Evolutionary conservation across 371 early-diverging fungal species (phyloP), one percentile per base, ranked within the genome.

Genomic region (Blyttiomyces sp.): DNA sequence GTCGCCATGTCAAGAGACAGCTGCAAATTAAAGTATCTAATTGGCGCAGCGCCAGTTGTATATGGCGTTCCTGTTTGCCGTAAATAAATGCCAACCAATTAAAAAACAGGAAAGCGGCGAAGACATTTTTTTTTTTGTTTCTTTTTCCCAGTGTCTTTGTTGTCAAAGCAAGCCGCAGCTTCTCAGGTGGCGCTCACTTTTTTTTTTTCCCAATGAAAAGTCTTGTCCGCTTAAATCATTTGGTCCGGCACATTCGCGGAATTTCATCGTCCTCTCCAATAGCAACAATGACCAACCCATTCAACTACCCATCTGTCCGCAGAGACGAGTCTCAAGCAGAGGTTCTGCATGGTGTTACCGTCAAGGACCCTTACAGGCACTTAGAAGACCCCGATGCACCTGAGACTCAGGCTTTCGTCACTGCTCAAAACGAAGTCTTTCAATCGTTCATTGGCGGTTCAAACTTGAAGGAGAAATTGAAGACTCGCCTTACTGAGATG

Each of bases 41-140:
- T 92, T 51, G 98, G 96, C 1, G 95, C 97, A 19, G 94, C 98
- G 0, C 86, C 96, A 0, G 94, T 99, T 1, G 87, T 98, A 2
- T 98, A 99, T 71, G 99, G 98, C 4, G 80, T 95, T 26, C 98
- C 98, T 5, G 81, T 83, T 7, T 21, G 23, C 46, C 46, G n/a
- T n/a, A n/a, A n/a, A n/a, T n/a, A n/a, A n/a, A n/a, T n/a, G n/a
- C n/a, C n/a, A n/a, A n/a, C n/a, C n/a, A n/a, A n/a, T n/a, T n/a
- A n/a, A n/a, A n/a, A n/a, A n/a, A n/a, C n/a, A n/a, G n/a, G n/a
- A n/a, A n/a, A n/a, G n/a, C n/a, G n/a, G n/a, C n/a, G n/a, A n/a
- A n/a, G n/a, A n/a, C n/a, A n/a, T n/a, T n/a, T n/a, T n/a, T n/a
- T n/a, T n/a, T n/a, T n/a, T n/a, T n/a, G n/a, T n/a, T n/a, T n/a